These are phyloP conservation scores for Racocetra persica DNA, from an alignment of 371 early-diverging fungal genomes.

Conservation along the genomic window DNA sequence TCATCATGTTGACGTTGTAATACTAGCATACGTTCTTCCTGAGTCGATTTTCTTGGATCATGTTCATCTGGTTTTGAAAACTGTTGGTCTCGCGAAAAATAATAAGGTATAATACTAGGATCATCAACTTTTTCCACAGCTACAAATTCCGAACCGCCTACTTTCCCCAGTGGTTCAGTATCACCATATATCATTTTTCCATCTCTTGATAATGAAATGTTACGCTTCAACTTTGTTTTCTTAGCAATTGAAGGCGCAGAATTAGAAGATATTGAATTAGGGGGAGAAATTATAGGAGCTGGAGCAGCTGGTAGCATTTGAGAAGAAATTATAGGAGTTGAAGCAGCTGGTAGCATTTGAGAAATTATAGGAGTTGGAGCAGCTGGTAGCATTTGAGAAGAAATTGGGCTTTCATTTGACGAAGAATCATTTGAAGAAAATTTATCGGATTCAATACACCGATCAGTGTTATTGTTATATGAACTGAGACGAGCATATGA, in stretches of 20 bases:
- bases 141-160: constrained; percentile 28
- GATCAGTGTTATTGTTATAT: no score
- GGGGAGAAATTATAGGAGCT: not conserved
- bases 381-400: no score
- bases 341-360: not conserved
- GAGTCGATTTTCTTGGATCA: not conserved
- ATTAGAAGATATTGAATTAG: not conserved
- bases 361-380: no score
- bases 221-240: not conserved
- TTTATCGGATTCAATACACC: no score
- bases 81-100: not conserved
- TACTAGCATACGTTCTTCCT: not conserved
- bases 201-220: constrained; percentile 38
- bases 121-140: constrained; percentile 35
- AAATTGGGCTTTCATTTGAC: no score
- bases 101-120: not conserved
- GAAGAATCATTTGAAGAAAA: no score
- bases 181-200: constrained; percentile 36
- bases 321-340: not conserved
- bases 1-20: not conserved
- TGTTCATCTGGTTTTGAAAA: not conserved
- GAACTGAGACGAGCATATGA: no score
- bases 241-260: not conserved
- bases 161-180: constrained; percentile 34
- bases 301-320: not conserved